These are phyloP conservation scores for Radiomyces spectabilis DNA, from an alignment of 192 early-diverging fungal genomes.

Conservation along the genomic window DNA sequence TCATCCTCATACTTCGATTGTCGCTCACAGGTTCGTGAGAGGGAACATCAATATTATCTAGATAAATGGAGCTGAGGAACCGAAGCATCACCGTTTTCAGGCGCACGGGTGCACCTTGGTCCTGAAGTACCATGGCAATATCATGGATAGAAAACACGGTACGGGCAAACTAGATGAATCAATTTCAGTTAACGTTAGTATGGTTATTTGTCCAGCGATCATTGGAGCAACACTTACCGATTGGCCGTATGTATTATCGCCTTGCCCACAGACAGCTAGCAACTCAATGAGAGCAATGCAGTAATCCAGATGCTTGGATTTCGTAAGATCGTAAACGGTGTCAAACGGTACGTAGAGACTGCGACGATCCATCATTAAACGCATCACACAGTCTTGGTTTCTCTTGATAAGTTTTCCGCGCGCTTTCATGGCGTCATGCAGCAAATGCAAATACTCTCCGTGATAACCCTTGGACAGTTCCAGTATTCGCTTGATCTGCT, in stretches of 20 bases:
- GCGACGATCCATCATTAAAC: slow-evolving; percentile 11
- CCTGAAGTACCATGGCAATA: neutral
- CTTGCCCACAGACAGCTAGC: slow-evolving; percentile 11
- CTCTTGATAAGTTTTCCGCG: slow-evolving; percentile 8
- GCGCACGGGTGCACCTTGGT: neutral
- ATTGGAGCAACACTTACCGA: no score
- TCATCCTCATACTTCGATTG: neutral
- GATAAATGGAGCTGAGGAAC: slow-evolving; percentile 10
- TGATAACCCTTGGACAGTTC: slow-evolving; percentile 2
- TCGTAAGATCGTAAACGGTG: slow-evolving; percentile 1
- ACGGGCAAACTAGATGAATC: slow-evolving; percentile 9
- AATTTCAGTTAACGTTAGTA: no score
- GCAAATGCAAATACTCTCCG: slow-evolving; percentile 7
- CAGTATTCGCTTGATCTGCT: slow-evolving; percentile 6
- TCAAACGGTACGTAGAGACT: slow-evolving; percentile 10
- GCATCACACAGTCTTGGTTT: slow-evolving; percentile 12
- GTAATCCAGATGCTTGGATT: slow-evolving; percentile 3
- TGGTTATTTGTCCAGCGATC: no score
- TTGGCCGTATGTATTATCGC: slow-evolving; percentile 18
- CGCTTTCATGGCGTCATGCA: slow-evolving; percentile 14
- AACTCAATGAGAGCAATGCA: slow-evolving; percentile 12
- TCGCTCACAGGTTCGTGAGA: neutral
- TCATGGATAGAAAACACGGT: slow-evolving; percentile 12
- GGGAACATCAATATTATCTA: slow-evolving; percentile 10
- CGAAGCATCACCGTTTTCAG: slow-evolving; percentile 6